Base-by-base conservation (phyloP, 106 monocot species). In the Allium cepa region DNA sequence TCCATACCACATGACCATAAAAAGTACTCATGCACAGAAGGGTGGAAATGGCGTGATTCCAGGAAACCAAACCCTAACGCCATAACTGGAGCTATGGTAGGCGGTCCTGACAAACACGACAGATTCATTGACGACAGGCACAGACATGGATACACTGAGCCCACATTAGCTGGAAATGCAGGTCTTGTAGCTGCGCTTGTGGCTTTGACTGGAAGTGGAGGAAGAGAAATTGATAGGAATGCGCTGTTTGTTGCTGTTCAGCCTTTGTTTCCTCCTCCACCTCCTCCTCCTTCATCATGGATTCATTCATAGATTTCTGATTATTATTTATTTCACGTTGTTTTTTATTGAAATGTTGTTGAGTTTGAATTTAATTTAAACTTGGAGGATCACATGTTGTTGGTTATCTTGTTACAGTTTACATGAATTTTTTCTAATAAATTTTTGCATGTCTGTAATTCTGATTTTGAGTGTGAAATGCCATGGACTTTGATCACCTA, bases 31-130 rank as follows among this genome's bases (percentile, higher is more conserved):
- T 89, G 93, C 82, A 84, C 63, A 5, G 86, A 73, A 15, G 93
- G 89, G n/a, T 82, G 59, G 74, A 86, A 89, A 60, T 93, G 93
- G 93, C 66, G 72, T 0, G 70, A 86, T 71, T 15, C 72, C 51
- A 72, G 53, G 45, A 10, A 59, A 9, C 69, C 75, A 6, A 84
- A 93, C 62, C 93, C 93, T 8, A 83, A 93, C 62, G 53, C 50
- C 49, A 75, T 93, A 48, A 66, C 22, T 9, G 93, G 93, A 0
- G 93, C 93, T 15, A 93, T 93, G 93, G 93, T 89, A 46, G 86
- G 77, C 5, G 93, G 93, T 1, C 93, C 93, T 0, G 74, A 84
- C 72, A 58, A 18, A 48, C 53, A 17, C 48, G 93, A 93, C 26
- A 49, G 72, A 13, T 93, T 86, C 79, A 16, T 14, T 3, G 93